A percentile compares a stretch with the other conserved stretches of the same genome.
Evolutionary conservation across 257 asterid genomes (phyloP).

Genomic region (Osmanthus fragrans): DNA sequence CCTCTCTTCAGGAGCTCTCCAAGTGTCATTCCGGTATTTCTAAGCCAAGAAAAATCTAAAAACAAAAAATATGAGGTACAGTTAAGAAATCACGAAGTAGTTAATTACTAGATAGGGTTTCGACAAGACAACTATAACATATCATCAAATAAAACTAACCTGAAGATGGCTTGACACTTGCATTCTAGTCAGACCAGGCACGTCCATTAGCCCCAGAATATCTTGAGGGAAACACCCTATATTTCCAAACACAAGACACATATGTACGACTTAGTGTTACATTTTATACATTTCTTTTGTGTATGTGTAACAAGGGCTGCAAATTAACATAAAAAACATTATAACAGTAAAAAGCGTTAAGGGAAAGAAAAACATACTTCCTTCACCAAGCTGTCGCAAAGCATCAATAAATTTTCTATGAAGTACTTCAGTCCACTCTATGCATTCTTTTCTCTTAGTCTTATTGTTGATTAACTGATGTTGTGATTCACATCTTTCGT

Average conservation of each 20-base stretch:
- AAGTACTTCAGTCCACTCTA: constrained; percentile 46
- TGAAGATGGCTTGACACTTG: constrained; percentile 62
- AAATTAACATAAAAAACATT: too few species aligned
- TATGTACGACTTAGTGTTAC: background rate
- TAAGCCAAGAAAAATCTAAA: background rate
- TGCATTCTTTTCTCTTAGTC: constrained; percentile 35
- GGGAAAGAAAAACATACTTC: constrained; percentile 35
- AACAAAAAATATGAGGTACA: background rate
- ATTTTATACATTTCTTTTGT: too few species aligned
- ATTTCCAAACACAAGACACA: background rate
- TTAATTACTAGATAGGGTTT: background rate
- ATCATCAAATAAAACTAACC: constrained; percentile 23
- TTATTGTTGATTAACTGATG: background rate
- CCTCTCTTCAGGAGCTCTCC: constrained; percentile 42
- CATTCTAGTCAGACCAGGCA: constrained; percentile 54
- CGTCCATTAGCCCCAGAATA: constrained; percentile 41
- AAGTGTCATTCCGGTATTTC: constrained; percentile 54
- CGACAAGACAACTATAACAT: background rate
- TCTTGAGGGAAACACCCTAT: constrained; percentile 51
- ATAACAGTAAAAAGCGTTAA: background rate
- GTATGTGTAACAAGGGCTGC: background rate
- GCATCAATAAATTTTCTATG: constrained; percentile 47
- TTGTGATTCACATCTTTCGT: background rate
- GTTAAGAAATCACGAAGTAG: background rate
- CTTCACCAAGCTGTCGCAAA: constrained; percentile 41